Evolutionary conservation across 306 rosid species (phyloP).

Genomic region (Cicer judaicum): DNA sequence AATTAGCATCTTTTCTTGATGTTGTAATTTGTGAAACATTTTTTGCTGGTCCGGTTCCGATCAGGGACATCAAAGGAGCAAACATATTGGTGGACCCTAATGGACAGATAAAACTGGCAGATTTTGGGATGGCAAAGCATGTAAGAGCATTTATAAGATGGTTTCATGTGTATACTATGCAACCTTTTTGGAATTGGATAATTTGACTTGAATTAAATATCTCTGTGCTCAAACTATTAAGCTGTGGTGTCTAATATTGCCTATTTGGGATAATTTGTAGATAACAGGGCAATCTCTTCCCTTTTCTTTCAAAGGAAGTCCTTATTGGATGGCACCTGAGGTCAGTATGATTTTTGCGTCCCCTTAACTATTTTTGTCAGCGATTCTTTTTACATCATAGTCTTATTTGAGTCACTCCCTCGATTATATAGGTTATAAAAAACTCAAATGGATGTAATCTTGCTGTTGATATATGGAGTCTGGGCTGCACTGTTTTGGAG

Average conservation of each 20-base stretch:
- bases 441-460: conserved; percentile 80
- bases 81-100: conserved; percentile 92
- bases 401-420: conserved; percentile 38
- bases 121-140: conserved; percentile 98
- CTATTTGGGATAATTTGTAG: conserved; percentile 56
- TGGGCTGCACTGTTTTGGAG: conserved; percentile 97
- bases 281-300: conserved; percentile 78
- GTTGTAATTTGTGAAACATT: conserved; percentile 59
- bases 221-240: conserved; percentile 41
- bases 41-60: conserved; percentile 53
- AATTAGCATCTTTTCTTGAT: neutral
- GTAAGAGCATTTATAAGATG: conserved; percentile 73
- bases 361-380: conserved; percentile 9
- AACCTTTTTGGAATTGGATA: conserved; percentile 42
- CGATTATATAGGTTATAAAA: conserved; percentile 64
- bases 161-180: conserved; percentile 57
- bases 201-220: conserved; percentile 59
- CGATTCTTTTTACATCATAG: conserved; percentile 18
- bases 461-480: conserved; percentile 97
- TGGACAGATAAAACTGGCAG: conserved; percentile 91
- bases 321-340: conserved; percentile 99
- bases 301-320: conserved; percentile 93
- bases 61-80: conserved; percentile 97
- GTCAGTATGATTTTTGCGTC: conserved; percentile 50
- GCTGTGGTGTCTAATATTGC: conserved; percentile 44